Base-by-base conservation (phyloP, 495 filamentous ascomycete genomes). In the Barbatosphaeria neglecta region DNA sequence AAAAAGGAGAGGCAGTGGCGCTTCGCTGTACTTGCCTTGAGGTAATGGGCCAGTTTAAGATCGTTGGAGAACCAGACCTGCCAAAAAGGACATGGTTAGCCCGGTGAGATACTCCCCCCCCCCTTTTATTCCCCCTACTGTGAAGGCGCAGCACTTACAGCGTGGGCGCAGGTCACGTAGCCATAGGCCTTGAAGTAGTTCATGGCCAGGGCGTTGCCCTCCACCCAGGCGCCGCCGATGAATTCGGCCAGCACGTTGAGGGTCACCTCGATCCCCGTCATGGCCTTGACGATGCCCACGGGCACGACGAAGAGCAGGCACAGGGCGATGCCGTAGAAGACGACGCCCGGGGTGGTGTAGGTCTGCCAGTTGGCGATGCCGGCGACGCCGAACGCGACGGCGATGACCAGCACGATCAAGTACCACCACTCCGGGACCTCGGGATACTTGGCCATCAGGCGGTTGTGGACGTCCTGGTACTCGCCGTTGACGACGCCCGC, bases 381-480 rank as follows among this genome's bases (percentile, higher is more conserved):
- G 7, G 47, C 50, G 47, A 65, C 60, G 18, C 65, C 67, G 19
- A 67, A 25, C 8, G 54, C 58, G 37, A 65, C 48, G 16, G 62
- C 55, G 6, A 63, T 28, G 19, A 51, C 55, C 13, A 70, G 54
- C 17, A 50, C 46, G 38, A 62, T 54, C 33, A 63, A 51, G 44
- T 66, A 70, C 67, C 67, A 70, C 62, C 62, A 64, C 50, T 70
- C 62, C 5, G 67, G 64, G 0, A 68, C 65, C 45, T 67, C 64
- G 6, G 52, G 25, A 23, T 67, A 67, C 9, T 43, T 44, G 6
- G 54, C 46, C 64, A 67, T 67, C 38, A 67, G 56, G 7, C 57
- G 52, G 50, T 60, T 60, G 53, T 67, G 64, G 13, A 67, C 57
- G 43, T 67, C 64, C 18, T 51, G 44, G 47, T 56, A 61, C 35